These are phyloP conservation scores for Globisporangium paroecandrum DNA, from an alignment of 352 stramenopile genomes.

Conservation along the genomic window DNA sequence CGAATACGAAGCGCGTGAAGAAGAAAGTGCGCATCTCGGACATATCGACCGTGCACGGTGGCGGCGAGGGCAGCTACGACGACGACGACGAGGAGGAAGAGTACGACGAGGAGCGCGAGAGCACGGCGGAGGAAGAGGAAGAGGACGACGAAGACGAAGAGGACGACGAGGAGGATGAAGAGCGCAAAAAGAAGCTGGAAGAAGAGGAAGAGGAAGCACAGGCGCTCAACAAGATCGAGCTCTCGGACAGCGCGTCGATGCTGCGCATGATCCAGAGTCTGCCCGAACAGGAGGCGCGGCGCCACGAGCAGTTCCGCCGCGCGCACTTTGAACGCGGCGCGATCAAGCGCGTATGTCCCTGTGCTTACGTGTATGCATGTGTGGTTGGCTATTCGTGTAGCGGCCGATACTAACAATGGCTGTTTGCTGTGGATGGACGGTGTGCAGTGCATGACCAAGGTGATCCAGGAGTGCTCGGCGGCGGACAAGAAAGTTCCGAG, in stretches of 20 bases:
- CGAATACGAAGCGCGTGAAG: slow-evolving; percentile 11
- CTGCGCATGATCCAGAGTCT: slow-evolving; percentile 70
- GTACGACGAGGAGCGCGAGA: slow-evolving; percentile 19
- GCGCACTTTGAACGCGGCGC: slow-evolving; percentile 81
- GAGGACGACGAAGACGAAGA: slow-evolving; percentile 49
- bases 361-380: not conserved
- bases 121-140: slow-evolving; percentile 24
- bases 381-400: not conserved
- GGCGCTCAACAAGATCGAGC: slow-evolving; percentile 30
- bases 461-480: slow-evolving; percentile 61
- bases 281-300: slow-evolving; percentile 54
- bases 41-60: slow-evolving; percentile 20
- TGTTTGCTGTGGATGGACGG: slow-evolving; percentile 4
- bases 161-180: slow-evolving; percentile 30
- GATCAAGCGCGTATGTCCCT: slow-evolving; percentile 59
- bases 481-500: slow-evolving; percentile 49
- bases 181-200: slow-evolving; percentile 44
- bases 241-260: slow-evolving; percentile 67
- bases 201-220: slow-evolving; percentile 43
- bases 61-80: slow-evolving; percentile 16
- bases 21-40: slow-evolving; percentile 26
- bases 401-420: not conserved
- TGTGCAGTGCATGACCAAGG: slow-evolving; percentile 66
- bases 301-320: slow-evolving; percentile 80
- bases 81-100: slow-evolving; percentile 27